Evolutionary conservation across 805 yeast species (phyloP), one percentile per base, ranked within the genome.

Genomic region (Zygoascus bituminiphila): DNA sequence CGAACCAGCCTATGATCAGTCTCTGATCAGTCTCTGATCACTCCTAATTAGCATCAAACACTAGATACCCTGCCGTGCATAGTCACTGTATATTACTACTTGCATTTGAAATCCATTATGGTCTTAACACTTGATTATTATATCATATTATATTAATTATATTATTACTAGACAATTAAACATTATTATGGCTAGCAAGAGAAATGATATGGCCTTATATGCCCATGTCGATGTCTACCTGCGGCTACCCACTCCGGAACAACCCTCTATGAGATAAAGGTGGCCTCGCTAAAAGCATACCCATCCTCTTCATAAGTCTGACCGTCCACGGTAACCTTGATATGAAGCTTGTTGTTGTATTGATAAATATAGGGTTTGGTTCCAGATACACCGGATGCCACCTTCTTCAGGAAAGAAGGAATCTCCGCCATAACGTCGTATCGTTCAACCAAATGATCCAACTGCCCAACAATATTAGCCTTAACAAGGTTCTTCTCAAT

Each of bases 391-490:
- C 95, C 96, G 53, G 89, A 80, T 42, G 87, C 98, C 51, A 93
- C 84, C 59, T 82, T 84, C 70, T 91, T 93, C 57, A 93, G 95
- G 67, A 93, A 88, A 54, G 79, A 82, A 23, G 98, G 98, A 51
- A 93, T 82, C 69, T 93, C 98, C 45, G 88, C 86, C 97, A 93
- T 88, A 51, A 93, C 98, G 68, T 93, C 98, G 50, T 93, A 89
- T 63, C 98, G 81, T 70, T 88, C 97, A 46, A 87, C 79, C 52
- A 86, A 68, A 42, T 74, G 70, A 15, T 64, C 63, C 56, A 91
- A 74, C 20, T 73, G 69, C 52, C 96, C 96, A 37, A 58, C 62
- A 5, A 84, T 78, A 9, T 62, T 65, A 42, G 77, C 84, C 42
- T 65, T 69, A 22, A 75, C 72, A 58, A 50, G 52, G 26, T 51